These are phyloP conservation scores for Pleurotus tuber-regium DNA, from an alignment of 768 basidiomycete species.

Conservation along the genomic window DNA sequence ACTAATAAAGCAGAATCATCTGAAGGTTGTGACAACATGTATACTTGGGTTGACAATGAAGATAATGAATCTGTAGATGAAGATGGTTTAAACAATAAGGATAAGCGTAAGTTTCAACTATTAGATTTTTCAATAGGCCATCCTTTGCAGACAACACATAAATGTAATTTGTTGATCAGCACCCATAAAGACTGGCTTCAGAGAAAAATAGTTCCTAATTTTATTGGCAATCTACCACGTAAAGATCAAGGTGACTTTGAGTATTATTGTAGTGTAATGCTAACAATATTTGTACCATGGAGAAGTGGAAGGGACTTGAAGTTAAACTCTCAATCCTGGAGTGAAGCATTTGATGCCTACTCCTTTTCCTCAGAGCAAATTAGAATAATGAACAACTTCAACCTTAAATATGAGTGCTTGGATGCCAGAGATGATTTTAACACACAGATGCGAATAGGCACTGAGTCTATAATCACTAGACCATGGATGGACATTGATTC, in stretches of 20 bases:
- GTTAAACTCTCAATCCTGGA: constrained; percentile 15
- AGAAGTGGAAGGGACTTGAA: constrained; percentile 26
- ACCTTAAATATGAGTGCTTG: constrained; percentile 25
- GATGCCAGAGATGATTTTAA: constrained; percentile 24
- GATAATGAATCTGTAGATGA: no score
- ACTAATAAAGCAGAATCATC: no score
- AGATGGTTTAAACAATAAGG: no score
- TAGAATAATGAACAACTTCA: constrained; percentile 21
- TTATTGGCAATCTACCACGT: constrained; percentile 27
- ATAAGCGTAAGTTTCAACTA: no score
- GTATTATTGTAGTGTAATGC: constrained; percentile 29
- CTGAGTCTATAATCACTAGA: neutral
- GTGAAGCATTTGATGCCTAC: constrained; percentile 17
- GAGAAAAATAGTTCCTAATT: constrained; percentile 22
- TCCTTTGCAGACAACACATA: constrained; percentile 13
- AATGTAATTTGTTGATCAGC: constrained; percentile 1
- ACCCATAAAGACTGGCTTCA: neutral
- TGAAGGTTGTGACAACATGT: no score
- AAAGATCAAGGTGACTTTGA: constrained; percentile 28
- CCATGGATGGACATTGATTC: neutral
- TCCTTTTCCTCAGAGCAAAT: constrained; percentile 12
- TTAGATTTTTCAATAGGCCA: constrained; percentile 7
- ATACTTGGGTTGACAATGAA: no score
- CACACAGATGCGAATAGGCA: constrained; percentile 15
- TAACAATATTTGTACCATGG: constrained; percentile 33